Evolutionary conservation across 1,284 basidiomycete species (phyloP).

Genomic region (Leccinum colubrinum): DNA sequence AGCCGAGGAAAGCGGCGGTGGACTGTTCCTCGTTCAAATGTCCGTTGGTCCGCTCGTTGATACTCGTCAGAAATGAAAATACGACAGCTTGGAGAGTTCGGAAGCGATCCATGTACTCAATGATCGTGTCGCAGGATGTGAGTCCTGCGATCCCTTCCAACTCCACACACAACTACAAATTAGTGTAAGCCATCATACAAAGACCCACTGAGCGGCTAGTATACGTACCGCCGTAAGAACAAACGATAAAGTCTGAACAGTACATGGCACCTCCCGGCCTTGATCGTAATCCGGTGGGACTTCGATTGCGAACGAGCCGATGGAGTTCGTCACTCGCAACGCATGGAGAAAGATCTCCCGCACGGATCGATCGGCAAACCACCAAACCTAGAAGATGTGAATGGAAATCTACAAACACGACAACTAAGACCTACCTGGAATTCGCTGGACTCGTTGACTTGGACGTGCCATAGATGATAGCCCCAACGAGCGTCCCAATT

Average conservation of each 20-base stretch:
- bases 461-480: no score
- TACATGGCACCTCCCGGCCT: not conserved
- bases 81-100: no score
- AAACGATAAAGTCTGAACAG: not conserved
- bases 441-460: not conserved
- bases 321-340: not conserved
- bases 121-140: no score
- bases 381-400: not conserved
- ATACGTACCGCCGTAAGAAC: not conserved
- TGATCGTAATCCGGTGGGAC: not conserved
- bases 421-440: not conserved
- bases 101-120: no score
- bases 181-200: not conserved
- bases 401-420: not conserved
- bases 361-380: not conserved
- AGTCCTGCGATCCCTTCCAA: not conserved
- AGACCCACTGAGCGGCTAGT: not conserved
- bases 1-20: no score
- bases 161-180: not conserved
- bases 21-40: no score
- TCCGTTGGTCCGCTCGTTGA: no score
- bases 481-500: no score
- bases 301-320: not conserved
- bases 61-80: no score
- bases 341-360: not conserved